Evolutionary conservation across 2,329 filamentous ascomycete species (phyloP), one percentile per base, ranked within the genome.

Genomic region (Helicocarpus griseus): DNA sequence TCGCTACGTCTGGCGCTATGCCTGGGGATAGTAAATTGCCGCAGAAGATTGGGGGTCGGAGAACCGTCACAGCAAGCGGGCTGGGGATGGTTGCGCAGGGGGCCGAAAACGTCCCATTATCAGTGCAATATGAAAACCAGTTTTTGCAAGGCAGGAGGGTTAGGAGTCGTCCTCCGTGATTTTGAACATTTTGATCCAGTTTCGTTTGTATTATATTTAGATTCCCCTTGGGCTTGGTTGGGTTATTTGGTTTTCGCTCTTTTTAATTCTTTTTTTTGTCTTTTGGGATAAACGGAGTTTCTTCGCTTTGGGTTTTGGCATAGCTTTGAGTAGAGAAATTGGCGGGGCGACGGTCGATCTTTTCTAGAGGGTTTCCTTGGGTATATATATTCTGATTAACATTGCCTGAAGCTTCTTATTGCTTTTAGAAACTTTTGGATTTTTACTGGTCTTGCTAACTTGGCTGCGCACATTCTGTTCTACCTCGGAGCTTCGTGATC

Each of bases 31-130:
- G 63, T 24, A 76, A 73, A 48, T 57, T 73, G n/a, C 71, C 71
- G 3, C 65, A 71, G 28, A 75, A 69, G 50, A 61, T 64, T 55
- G 58, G 63, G 4, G 67, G 68, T 31, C 71, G 70, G 52, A 60
- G 60, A 26, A 67, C 65, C 59, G 61, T 67, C n/a, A 64, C 68
- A 49, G 61, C 31, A 11, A 45, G 41, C 8, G 44, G 46, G 2
- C 26, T 53, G 17, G 54, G 50, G 21, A 38, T 46, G 41, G 53
- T 52, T 31, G 45, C 69, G 53, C 71, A 73, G 50, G 73, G 73
- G 2, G 66, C 71, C 40, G 73, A 76, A 57, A 76, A 76, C 55
- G 57, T 67, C 24, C 63, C 65, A 8, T 38, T 54, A 19, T 41
- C 49, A n/a, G 47, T 48, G 19, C 50, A 50, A 19, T 24, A 24